Evolutionary conservation across 495 filamentous ascomycete species (phyloP).

Genomic region (Trichodelitschia bisporula): DNA sequence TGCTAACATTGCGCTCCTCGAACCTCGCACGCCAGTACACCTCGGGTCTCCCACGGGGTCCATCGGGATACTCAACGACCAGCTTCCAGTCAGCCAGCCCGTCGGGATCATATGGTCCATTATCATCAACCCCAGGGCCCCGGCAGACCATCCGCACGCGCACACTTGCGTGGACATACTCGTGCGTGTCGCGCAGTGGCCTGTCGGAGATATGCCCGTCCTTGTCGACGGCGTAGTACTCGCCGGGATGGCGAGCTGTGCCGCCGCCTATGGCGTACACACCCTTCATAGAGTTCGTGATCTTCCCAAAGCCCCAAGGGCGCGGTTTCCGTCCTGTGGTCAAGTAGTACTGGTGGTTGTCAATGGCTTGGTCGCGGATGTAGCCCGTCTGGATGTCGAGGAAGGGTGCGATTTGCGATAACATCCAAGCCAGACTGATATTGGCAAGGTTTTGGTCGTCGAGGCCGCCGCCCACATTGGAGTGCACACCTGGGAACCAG

Average conservation of each 20-base stretch:
- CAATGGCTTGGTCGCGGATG: slow-evolving; percentile 23
- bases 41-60: slow-evolving; percentile 4
- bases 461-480: slow-evolving; percentile 37
- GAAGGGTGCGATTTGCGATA: slow-evolving; percentile 37
- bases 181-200: slow-evolving; percentile 32
- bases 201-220: slow-evolving; percentile 17
- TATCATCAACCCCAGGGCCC: slow-evolving; percentile 32
- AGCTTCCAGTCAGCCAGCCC: slow-evolving; percentile 24
- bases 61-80: slow-evolving; percentile 13
- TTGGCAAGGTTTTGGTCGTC: slow-evolving; percentile 35
- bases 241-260: slow-evolving; percentile 28
- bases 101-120: slow-evolving; percentile 24
- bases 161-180: slow-evolving; percentile 38
- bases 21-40: slow-evolving; percentile 13
- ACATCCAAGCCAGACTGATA: slow-evolving; percentile 48
- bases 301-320: slow-evolving; percentile 28
- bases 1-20: slow-evolving; percentile 8
- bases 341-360: slow-evolving; percentile 22
- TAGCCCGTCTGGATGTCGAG: slow-evolving; percentile 30
- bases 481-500: slow-evolving; percentile 51
- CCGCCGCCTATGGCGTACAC: slow-evolving; percentile 27
- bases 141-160: slow-evolving; percentile 27
- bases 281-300: slow-evolving; percentile 22
- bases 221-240: slow-evolving; percentile 30
- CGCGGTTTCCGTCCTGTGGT: slow-evolving; percentile 23